Percentiles rank a stretch among this genome's conserved stretches.
Conservation (phyloP, 768 basidiomycete species). For the Suillus clintonianus region DNA sequence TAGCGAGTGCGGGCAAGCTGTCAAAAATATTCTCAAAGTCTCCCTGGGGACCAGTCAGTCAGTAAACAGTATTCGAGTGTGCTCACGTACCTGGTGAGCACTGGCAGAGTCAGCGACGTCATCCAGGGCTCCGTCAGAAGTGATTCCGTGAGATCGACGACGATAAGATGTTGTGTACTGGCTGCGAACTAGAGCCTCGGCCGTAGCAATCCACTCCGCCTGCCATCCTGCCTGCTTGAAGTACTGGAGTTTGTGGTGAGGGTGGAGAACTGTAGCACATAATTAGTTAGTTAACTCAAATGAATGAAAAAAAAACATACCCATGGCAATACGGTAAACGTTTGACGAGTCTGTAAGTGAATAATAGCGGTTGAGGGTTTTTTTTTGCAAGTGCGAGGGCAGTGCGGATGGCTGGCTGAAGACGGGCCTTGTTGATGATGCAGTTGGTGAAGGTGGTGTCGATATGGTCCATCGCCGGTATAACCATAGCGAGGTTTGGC, state of each 20-base stretch:
- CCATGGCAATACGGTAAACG: conserved; percentile 30
- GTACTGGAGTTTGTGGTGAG: conserved; percentile 30
- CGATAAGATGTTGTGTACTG: conserved; percentile 20
- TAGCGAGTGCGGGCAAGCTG: conserved; percentile 1
- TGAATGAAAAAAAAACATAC: conserved; percentile 13
- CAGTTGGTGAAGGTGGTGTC: conserved; percentile 7
- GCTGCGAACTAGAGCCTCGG: conserved; percentile 14
- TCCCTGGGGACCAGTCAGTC: conserved; percentile 1
- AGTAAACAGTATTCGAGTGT: neutral
- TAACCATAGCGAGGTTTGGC: conserved; percentile 25
- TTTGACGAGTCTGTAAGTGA: conserved; percentile 20
- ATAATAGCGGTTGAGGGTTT: conserved; percentile 28
- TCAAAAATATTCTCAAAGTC: conserved; percentile 1
- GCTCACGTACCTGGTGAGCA: conserved; percentile 4
- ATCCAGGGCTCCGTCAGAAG: neutral
- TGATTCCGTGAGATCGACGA: neutral
- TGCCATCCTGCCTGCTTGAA: conserved; percentile 29
- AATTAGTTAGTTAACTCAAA: neutral
- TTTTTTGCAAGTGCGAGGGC: conserved; percentile 18
- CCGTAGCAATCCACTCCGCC: conserved; percentile 25
- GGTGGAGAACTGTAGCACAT: conserved; percentile 30
- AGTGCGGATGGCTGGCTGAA: conserved; percentile 5
- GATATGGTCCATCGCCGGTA: conserved; percentile 30
- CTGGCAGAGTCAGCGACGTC: neutral
- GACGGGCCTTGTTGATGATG: neutral